Evolutionary conservation across 2,329 filamentous ascomycete genomes (phyloP), one percentile per base, ranked within the genome.

Genomic region (Elsinoe perseae): DNA sequence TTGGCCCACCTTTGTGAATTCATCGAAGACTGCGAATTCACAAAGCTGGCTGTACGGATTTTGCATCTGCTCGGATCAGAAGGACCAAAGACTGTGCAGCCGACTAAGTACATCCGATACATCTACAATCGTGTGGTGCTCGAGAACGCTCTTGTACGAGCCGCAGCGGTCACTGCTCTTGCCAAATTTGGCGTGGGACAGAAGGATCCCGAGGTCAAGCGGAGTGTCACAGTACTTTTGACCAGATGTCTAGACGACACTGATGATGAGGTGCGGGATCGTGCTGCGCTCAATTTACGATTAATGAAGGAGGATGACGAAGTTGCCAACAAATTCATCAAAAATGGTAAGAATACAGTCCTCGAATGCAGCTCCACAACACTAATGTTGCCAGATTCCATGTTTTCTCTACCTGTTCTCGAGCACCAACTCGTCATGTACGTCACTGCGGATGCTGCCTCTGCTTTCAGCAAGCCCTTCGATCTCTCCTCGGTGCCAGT

Each of bases 11-110:
- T 98, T 20, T 97, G 93, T 75, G 93, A 98, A 70, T 98, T 98
- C 69, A 98, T 98, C 62, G 93, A 98, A 73, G 93, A 98, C 70
- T 98, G 93, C 75, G 93, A 98, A 70, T 98, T 97, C 72, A 96
- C 93, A 25, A 98, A 98, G 75, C 80, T 98, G 60, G 92, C 93
- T 27, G 92, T 98, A 48, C 86, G 93, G 59, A 95, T 98, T 64
- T 77, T 98, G 56, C 92, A 98, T 72, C 81, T 98, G 18, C 85
- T 98, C 42, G 93, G 93, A 65, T 80, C 92, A 25, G 93, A 98
- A 75, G 93, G 93, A 0, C 93, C 93, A 61, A 95, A 93, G 76
- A 96, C 92, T 2, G 85, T 88, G 14, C 89, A 96, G 65, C 93
- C 93, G 0, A 97, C 93, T 57, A 97, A 98, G 79, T 98, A 96